Conservation (phyloP, 495 filamentous ascomycete species). For the Podospora conica region DNA sequence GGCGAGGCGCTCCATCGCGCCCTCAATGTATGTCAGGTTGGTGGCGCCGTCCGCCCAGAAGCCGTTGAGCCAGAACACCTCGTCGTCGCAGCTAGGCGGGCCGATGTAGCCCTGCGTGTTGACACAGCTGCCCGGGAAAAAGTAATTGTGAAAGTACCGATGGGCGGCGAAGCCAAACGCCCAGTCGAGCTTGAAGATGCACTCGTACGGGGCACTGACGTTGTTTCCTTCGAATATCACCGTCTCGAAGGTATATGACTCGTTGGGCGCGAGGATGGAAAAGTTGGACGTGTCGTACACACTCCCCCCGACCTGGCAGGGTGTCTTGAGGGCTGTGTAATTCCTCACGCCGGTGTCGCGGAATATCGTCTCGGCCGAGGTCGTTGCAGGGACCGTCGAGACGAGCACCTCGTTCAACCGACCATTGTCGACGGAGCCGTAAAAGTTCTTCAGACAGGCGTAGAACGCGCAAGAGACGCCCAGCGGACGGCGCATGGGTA, state of each 20-base stretch:
- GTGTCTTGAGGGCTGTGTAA: conserved; percentile 3
- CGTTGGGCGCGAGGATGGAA: not conserved
- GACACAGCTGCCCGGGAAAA: not conserved
- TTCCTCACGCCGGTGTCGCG: not conserved
- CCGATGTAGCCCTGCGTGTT: not conserved
- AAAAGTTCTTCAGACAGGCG: not conserved
- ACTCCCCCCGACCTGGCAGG: not conserved
- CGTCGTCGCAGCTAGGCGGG: not conserved
- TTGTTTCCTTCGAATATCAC: not conserved
- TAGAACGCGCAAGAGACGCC: not conserved
- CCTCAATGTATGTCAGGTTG: not conserved
- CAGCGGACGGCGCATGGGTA: no score
- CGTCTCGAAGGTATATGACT: not conserved
- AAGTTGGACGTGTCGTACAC: not conserved
- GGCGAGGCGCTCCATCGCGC: not conserved
- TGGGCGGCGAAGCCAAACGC: not conserved
- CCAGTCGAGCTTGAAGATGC: conserved; percentile 4
- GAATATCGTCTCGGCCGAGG: not conserved
- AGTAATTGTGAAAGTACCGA: not conserved
- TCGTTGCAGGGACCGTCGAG: not conserved
- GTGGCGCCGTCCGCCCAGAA: conserved; percentile 6
- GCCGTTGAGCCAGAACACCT: conserved; percentile 12
- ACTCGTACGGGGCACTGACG: not conserved
- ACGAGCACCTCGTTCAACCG: not conserved
- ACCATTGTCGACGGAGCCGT: not conserved